phyloP scores from a whole-genome alignment of 1,284 basidiomycete genomes.

The Thelephora terrestris region DNA sequence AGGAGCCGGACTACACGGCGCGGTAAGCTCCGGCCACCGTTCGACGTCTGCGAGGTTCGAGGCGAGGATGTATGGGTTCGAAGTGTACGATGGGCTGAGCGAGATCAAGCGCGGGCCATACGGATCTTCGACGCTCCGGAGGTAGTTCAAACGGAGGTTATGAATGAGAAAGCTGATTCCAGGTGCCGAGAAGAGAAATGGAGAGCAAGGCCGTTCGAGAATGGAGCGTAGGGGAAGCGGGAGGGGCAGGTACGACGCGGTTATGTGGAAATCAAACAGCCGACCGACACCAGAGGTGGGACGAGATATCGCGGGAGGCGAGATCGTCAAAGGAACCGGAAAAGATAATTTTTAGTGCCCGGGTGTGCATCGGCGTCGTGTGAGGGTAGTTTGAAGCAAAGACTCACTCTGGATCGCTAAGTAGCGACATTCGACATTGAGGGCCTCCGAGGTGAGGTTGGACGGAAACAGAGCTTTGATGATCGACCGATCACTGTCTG shows the following conservation, averaged over 20 bases:
- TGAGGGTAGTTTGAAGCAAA: not conserved
- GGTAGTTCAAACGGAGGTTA: constrained; percentile 72
- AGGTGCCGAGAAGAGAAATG: not conserved
- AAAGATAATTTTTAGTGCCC: too few species aligned
- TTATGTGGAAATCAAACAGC: too few species aligned
- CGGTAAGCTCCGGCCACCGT: constrained; percentile 75
- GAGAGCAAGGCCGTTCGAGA: not conserved
- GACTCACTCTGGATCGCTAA: constrained; percentile 50
- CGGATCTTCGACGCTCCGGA: constrained; percentile 81
- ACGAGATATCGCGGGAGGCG: too few species aligned
- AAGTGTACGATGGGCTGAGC: constrained; percentile 58
- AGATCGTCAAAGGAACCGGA: too few species aligned
- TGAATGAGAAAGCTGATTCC: constrained; percentile 72
- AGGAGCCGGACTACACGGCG: constrained; percentile 56
- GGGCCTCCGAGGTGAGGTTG: not conserved
- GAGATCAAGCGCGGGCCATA: constrained; percentile 75
- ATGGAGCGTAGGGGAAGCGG: constrained; percentile 4
- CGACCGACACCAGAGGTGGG: too few species aligned
- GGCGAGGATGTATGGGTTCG: constrained; percentile 75
- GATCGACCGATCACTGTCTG: too few species aligned
- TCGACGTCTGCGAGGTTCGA: constrained; percentile 69
- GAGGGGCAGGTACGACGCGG: constrained; percentile 1
- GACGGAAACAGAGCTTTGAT: not conserved
- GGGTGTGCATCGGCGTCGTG: too few species aligned
- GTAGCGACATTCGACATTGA: constrained; percentile 40